phyloP scores from a whole-genome alignment of 2,329 filamentous ascomycete species.

The Fusarium sacchari region DNA sequence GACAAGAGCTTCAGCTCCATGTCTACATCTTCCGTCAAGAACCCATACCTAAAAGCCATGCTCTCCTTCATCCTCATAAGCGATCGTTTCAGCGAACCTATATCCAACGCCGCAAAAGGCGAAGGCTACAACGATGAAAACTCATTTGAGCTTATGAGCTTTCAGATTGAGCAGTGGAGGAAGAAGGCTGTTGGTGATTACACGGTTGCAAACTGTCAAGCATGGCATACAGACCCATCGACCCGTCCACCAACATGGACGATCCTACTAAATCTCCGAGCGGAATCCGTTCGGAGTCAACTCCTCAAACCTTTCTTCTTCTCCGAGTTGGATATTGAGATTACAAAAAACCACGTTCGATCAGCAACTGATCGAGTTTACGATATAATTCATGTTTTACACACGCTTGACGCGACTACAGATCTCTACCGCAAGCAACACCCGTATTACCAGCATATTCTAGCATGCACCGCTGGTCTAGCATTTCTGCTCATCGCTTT shows the following conservation, averaged over 20 bases:
- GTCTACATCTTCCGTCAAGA: constrained; percentile 21
- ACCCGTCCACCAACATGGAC: constrained; percentile 24
- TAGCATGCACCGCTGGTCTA: constrained; percentile 17
- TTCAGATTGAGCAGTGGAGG: constrained; percentile 45
- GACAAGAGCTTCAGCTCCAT: constrained; percentile 28
- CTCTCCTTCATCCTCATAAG: constrained; percentile 29
- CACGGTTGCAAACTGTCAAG: neutral
- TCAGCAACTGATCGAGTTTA: constrained; percentile 19
- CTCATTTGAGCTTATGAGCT: constrained; percentile 44
- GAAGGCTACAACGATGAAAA: constrained; percentile 40
- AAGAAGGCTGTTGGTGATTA: constrained; percentile 37
- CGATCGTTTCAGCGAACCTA: constrained; percentile 22
- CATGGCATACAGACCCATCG: constrained; percentile 14
- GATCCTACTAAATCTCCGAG: constrained; percentile 21
- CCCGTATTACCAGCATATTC: constrained; percentile 23
- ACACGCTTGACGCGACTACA: constrained; percentile 8
- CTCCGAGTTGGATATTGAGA: constrained; percentile 24
- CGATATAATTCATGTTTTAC: constrained; percentile 20
- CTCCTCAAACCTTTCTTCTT: constrained; percentile 26
- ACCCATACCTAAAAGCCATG: constrained; percentile 27
- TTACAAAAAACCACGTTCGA: constrained; percentile 19
- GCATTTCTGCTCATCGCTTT: constrained; percentile 25
- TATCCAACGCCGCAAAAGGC: constrained; percentile 13
- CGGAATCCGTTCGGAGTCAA: constrained; percentile 25
- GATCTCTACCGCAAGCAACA: constrained; percentile 28